These are phyloP conservation scores for Austropuccinia psidii DNA, from an alignment of 1,284 basidiomycete species.

Conservation along the genomic window DNA sequence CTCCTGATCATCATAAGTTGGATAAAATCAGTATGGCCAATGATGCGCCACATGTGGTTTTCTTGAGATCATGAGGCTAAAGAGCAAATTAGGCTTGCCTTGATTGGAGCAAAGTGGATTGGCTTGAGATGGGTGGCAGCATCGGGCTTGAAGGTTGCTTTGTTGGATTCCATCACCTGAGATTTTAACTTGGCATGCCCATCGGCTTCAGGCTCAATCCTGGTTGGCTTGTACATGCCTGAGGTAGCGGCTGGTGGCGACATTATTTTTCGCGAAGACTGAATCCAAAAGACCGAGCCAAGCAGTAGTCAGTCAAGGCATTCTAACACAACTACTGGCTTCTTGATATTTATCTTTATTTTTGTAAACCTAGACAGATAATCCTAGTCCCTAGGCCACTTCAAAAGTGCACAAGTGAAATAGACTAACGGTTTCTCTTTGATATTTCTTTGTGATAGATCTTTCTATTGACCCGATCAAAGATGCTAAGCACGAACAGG, in stretches of 20 bases:
- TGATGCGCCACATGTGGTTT: neutral
- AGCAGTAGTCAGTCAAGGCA: neutral
- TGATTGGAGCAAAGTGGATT: constrained; percentile 36
- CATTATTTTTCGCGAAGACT: neutral
- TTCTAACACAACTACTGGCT: neutral
- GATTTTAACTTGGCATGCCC: neutral
- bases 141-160: constrained; percentile 21
- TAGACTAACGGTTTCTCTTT: no score
- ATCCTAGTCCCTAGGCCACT: no score
- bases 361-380: neutral
- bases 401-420: no score
- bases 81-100: neutral
- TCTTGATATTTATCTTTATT: neutral
- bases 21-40: neutral
- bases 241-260: constrained; percentile 6
- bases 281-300: no score
- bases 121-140: constrained; percentile 9
- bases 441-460: no score
- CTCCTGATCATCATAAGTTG: constrained; percentile 49
- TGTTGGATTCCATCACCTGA: neutral
- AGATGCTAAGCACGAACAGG: no score
- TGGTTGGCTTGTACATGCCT: constrained; percentile 27
- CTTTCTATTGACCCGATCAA: no score
- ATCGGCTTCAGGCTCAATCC: neutral
- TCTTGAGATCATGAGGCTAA: neutral